phyloP scores from a whole-genome alignment of 2,329 filamentous ascomycete genomes.

The Colletotrichum scovillei region DNA sequence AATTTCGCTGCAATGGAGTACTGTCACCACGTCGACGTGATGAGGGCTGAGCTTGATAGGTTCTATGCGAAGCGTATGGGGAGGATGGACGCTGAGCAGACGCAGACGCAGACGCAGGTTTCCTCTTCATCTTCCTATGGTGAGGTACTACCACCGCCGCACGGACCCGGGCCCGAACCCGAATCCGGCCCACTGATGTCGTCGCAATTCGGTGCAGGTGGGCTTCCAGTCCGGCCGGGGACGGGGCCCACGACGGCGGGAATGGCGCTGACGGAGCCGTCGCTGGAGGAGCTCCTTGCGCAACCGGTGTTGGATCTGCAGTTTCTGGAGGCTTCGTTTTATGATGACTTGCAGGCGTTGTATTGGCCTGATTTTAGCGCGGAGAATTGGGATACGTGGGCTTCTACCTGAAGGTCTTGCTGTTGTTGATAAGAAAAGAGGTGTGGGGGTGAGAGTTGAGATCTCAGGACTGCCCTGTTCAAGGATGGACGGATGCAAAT shows the following conservation, averaged over 20 bases:
- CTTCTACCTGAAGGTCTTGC: background rate
- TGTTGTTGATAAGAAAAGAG: background rate
- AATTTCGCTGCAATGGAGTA: constrained; percentile 56
- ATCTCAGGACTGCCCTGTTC: no score
- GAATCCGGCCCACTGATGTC: background rate
- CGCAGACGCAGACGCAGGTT: background rate
- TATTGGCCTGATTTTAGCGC: constrained; percentile 38
- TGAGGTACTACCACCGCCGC: background rate
- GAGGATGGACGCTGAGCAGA: no score
- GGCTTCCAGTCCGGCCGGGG: background rate
- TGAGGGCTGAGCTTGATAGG: constrained; percentile 37
- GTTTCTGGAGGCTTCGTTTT: constrained; percentile 43
- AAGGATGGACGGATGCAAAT: no score
- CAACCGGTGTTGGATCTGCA: constrained; percentile 47
- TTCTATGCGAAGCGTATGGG: constrained; percentile 15
- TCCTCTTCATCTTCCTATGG: background rate
- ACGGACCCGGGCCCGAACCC: background rate
- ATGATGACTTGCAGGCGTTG: constrained; percentile 35
- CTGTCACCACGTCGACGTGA: constrained; percentile 50
- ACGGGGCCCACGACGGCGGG: constrained; percentile 41
- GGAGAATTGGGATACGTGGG: constrained; percentile 32
- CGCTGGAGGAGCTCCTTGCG: constrained; percentile 47
- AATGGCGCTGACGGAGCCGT: constrained; percentile 50
- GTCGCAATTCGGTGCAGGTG: background rate
- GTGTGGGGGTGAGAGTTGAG: no score